These are phyloP conservation scores for Elsinoe fawcettii DNA, from an alignment of 2,329 filamentous ascomycete species.

Conservation along the genomic window DNA sequence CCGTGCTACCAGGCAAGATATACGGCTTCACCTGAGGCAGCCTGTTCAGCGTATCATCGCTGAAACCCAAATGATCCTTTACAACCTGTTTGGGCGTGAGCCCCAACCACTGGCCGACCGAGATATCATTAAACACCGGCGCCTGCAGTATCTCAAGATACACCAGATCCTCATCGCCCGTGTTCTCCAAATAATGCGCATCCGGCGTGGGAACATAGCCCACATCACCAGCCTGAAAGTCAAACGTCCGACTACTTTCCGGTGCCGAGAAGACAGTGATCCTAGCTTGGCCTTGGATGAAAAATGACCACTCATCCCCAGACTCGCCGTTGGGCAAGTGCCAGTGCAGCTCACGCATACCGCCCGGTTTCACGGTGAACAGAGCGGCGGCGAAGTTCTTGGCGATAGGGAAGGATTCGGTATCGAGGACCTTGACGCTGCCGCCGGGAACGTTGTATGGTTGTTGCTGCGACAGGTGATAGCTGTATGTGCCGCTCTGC, in stretches of 20 bases:
- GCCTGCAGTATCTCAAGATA: constrained; percentile 55
- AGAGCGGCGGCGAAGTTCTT: constrained; percentile 49
- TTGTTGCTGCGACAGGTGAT: constrained; percentile 41
- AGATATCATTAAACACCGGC: constrained; percentile 46
- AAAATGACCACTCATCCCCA: constrained; percentile 54
- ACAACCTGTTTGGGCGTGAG: constrained; percentile 38
- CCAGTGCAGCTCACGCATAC: constrained; percentile 59
- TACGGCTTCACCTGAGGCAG: constrained; percentile 34
- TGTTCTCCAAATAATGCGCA: constrained; percentile 56
- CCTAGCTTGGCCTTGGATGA: constrained; percentile 49
- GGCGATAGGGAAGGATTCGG: constrained; percentile 50
- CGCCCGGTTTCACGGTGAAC: constrained; percentile 53
- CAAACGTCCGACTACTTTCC: constrained; percentile 46
- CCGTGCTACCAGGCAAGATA: constrained; percentile 32
- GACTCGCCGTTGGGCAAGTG: constrained; percentile 40
- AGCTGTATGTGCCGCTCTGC: constrained; percentile 30
- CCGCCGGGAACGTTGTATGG: constrained; percentile 49
- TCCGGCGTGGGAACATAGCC: constrained; percentile 50
- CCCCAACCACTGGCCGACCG: constrained; percentile 52
- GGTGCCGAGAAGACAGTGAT: constrained; percentile 51
- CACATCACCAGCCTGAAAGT: constrained; percentile 53
- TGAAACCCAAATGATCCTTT: constrained; percentile 27
- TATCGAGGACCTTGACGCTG: constrained; percentile 53
- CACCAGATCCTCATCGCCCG: constrained; percentile 48
- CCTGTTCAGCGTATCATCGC: constrained; percentile 26